Evolutionary conservation across 2,329 filamentous ascomycete genomes (phyloP).

Genomic region (Cladophialophora chaetospira): DNA sequence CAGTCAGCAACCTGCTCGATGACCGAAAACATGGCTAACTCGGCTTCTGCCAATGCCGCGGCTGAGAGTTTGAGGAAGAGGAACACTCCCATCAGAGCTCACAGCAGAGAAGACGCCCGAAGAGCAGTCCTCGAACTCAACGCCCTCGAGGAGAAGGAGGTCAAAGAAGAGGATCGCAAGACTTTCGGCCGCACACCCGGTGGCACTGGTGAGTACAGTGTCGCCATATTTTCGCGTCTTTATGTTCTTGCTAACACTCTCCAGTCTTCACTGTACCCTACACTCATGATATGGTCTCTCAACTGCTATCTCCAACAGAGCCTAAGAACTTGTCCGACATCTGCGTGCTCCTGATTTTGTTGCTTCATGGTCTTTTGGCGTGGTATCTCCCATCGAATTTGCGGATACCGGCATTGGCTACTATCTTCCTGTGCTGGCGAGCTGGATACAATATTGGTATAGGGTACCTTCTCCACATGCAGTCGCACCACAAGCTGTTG

Average conservation of each 20-base stretch:
- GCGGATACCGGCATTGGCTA: conserved; percentile 76
- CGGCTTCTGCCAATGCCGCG: conserved; percentile 18
- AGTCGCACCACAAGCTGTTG: conserved; percentile 85
- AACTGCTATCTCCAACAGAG: conserved; percentile 89
- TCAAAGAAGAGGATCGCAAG: conserved; percentile 62
- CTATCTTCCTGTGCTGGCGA: conserved; percentile 89
- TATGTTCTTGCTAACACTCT: not conserved
- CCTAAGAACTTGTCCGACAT: conserved; percentile 92
- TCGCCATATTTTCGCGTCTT: not conserved
- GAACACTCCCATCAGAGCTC: conserved; percentile 41
- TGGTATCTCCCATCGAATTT: conserved; percentile 69
- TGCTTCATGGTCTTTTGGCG: conserved; percentile 70
- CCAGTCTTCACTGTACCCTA: conserved; percentile 92
- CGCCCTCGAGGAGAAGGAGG: conserved; percentile 46
- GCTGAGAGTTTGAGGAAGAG: conserved; percentile 52
- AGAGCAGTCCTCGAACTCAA: conserved; percentile 54
- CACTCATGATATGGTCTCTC: conserved; percentile 98
- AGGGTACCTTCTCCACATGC: conserved; percentile 81
- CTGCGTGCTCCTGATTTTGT: conserved; percentile 76
- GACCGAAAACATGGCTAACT: conserved; percentile 11
- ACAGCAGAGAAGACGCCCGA: conserved; percentile 45
- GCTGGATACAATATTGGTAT: conserved; percentile 92
- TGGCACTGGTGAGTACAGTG: conserved; percentile 72
- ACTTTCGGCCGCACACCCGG: conserved; percentile 90
- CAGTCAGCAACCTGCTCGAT: not conserved